These are phyloP conservation scores for Xylariaceae sp. DNA, from an alignment of 2,329 filamentous ascomycete species.

Conservation along the genomic window DNA sequence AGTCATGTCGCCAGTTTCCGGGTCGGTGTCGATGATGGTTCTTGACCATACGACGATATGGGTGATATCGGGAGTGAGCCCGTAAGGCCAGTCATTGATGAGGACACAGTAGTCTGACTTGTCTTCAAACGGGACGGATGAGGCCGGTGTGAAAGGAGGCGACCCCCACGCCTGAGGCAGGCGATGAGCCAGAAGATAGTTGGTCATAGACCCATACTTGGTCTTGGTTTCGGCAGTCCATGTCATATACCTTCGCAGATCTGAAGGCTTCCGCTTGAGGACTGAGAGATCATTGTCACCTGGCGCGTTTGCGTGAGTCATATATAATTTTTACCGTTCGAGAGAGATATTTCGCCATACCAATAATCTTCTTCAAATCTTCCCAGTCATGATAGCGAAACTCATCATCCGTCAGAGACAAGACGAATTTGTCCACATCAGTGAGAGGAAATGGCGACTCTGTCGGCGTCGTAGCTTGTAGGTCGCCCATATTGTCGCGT, in stretches of 20 bases:
- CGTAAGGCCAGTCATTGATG: conserved; percentile 93
- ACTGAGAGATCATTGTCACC: conserved; percentile 58
- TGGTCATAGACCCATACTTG: conserved; percentile 72
- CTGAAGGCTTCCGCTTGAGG: conserved; percentile 75
- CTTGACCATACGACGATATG: conserved; percentile 93
- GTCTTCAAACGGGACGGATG: conserved; percentile 47
- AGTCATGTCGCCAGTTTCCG: conserved; percentile 66
- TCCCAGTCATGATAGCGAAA: conserved; percentile 71
- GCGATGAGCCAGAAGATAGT: conserved; percentile 69
- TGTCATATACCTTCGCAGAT: conserved; percentile 72
- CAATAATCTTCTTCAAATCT: conserved; percentile 62
- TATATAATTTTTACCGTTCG: conserved; percentile 25
- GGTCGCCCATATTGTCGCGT: conserved; percentile 37
- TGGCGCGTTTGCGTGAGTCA: conserved; percentile 30
- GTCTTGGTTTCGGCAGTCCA: conserved; percentile 67
- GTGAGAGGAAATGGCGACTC: conserved; percentile 55
- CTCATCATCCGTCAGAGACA: conserved; percentile 62
- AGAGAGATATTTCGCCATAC: conserved; percentile 35
- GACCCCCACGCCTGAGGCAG: conserved; percentile 61
- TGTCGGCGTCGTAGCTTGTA: conserved; percentile 15
- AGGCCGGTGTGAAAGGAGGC: conserved; percentile 51
- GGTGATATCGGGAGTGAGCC: conserved; percentile 57
- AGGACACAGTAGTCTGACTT: conserved; percentile 63
- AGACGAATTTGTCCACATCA: conserved; percentile 51
- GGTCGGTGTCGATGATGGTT: conserved; percentile 68